These are phyloP conservation scores for Chenopodium formosanum DNA, from an alignment of 148 eudicot species.

Conservation along the genomic window DNA sequence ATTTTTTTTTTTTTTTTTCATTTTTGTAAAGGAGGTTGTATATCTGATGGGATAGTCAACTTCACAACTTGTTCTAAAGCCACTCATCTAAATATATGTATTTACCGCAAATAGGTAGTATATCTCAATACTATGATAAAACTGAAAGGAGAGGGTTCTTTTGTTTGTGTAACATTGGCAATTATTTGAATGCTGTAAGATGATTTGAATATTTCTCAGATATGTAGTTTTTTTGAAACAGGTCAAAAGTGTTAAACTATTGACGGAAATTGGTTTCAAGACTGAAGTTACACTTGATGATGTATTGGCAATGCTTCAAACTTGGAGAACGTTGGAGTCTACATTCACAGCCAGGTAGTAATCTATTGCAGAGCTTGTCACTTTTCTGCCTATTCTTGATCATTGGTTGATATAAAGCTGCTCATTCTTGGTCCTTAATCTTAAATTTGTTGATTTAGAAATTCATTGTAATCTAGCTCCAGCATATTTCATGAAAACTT, in stretches of 20 bases:
- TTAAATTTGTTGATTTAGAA: constrained; percentile 1
- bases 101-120: background rate
- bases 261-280: constrained; percentile 70
- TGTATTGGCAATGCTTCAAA: constrained; percentile 47
- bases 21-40: no score
- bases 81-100: background rate
- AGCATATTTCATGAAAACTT: background rate
- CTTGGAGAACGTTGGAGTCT: constrained; percentile 57
- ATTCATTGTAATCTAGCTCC: background rate
- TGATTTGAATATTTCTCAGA: background rate
- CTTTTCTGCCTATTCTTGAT: constrained; percentile 11
- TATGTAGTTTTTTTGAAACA: constrained; percentile 36
- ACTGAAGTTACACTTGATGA: constrained; percentile 70
- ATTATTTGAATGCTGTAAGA: background rate
- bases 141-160: background rate
- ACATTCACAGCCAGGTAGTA: constrained; percentile 73
- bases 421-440: background rate
- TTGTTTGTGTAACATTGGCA: background rate
- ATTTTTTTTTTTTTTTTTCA: no score
- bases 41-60: background rate
- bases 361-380: background rate
- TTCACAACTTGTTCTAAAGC: background rate
- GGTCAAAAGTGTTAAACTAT: constrained; percentile 62
- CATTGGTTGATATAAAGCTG: constrained; percentile 5
- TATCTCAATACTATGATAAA: background rate